Conservation (phyloP, 208 protist species). For the Acanthamoeba lenticulata region DNA sequence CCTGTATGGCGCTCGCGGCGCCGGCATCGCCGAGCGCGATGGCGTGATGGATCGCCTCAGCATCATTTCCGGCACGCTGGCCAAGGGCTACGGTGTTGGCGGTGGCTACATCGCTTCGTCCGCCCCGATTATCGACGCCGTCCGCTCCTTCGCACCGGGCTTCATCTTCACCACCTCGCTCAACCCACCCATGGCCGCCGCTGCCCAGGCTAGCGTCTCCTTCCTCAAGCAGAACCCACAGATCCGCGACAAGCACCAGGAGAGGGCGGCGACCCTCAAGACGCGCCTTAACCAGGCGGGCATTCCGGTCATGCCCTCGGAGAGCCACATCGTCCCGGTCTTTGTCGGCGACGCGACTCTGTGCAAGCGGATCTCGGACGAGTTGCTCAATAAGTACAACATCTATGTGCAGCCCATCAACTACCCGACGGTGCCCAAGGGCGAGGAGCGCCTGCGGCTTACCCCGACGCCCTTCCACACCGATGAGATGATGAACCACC, state of each 20-base stretch:
- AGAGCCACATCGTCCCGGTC: conserved; percentile 89
- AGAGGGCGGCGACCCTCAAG: conserved; percentile 83
- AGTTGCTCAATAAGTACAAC: conserved; percentile 84
- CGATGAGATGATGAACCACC: conserved; percentile 77
- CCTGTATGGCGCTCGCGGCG: conserved; percentile 94
- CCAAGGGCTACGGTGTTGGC: conserved; percentile 94
- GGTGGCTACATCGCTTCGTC: conserved; percentile 94
- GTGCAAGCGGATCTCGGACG: conserved; percentile 87
- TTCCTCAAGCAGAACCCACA: conserved; percentile 74
- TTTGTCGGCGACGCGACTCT: conserved; percentile 87
- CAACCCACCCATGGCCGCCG: conserved; percentile 90
- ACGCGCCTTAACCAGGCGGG: conserved; percentile 74
- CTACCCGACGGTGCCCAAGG: conserved; percentile 91
- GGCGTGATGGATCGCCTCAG: conserved; percentile 92
- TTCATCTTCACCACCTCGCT: conserved; percentile 94
- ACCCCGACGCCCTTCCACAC: conserved; percentile 87
- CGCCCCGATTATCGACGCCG: conserved; percentile 84
- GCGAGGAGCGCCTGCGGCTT: conserved; percentile 88
- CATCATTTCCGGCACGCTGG: conserved; percentile 96
- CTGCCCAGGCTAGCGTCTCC: conserved; percentile 81
- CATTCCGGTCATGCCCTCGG: conserved; percentile 86
- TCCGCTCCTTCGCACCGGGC: conserved; percentile 88
- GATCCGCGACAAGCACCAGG: conserved; percentile 76
- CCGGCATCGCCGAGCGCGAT: conserved; percentile 94
- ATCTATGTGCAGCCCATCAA: conserved; percentile 94